Evolutionary conservation across 306 rosid genomes (phyloP).

Genomic region (Herpetospermum pedunculosum): DNA sequence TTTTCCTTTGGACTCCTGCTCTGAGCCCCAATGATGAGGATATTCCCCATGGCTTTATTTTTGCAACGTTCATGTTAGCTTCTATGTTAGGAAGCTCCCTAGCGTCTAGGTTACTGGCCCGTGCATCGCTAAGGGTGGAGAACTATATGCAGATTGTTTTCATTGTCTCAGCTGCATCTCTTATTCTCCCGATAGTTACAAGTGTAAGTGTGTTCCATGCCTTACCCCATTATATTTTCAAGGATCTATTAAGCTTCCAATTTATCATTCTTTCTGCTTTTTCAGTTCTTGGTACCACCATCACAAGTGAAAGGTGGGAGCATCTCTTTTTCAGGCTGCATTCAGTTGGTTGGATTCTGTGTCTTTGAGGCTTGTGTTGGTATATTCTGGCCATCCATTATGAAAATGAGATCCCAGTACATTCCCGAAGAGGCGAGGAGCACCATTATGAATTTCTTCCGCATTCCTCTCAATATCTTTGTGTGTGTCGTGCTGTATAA

Average conservation of each 20-base stretch:
- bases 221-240: constrained; percentile 60
- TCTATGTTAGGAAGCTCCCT: constrained; percentile 97
- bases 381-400: constrained; percentile 96
- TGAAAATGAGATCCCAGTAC: constrained; percentile 99
- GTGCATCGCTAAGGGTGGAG: constrained; percentile 57
- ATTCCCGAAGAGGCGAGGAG: constrained; percentile 98
- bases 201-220: constrained; percentile 52
- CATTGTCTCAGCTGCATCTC: constrained; percentile 57
- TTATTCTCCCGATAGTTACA: constrained; percentile 61
- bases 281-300: constrained; percentile 58
- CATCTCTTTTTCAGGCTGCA: constrained; percentile 54
- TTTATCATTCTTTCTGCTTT: neutral
- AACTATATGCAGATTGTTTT: constrained; percentile 96
- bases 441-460: constrained; percentile 99
- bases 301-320: constrained; percentile 50
- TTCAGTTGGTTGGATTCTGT: constrained; percentile 86
- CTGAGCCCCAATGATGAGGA: constrained; percentile 95
- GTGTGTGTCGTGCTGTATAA: constrained; percentile 92
- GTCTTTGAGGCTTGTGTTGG: constrained; percentile 88
- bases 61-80: constrained; percentile 90
- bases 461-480: constrained; percentile 88
- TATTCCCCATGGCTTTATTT: constrained; percentile 96
- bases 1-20: constrained; percentile 99
- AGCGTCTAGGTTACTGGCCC: constrained; percentile 84
- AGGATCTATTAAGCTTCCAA: constrained; percentile 56